Evolutionary conservation across 345 rosid genomes (phyloP).

Genomic region (Limnanthes douglasii): DNA sequence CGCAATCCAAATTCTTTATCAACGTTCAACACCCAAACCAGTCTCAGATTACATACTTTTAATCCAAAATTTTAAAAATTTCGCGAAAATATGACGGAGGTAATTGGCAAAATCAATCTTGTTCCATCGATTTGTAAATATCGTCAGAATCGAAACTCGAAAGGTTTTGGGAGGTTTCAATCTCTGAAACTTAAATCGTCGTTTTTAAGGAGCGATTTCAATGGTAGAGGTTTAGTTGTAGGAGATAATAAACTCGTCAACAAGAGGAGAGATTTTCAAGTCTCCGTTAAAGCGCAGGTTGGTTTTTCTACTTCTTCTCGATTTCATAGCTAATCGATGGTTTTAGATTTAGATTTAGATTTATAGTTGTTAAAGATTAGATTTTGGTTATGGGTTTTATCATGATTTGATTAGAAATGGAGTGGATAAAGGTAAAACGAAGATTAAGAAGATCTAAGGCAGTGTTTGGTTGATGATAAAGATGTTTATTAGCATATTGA

Average conservation of each 20-base stretch:
- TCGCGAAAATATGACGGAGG: slow-evolving; percentile 24
- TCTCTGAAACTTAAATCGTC: slow-evolving; percentile 17
- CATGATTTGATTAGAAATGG: background rate
- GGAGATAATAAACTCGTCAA: slow-evolving; percentile 13
- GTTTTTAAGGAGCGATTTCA: slow-evolving; percentile 25
- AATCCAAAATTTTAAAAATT: background rate
- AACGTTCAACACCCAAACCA: too few relatives aligned
- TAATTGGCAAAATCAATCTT: slow-evolving; percentile 31
- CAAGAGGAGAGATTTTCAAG: slow-evolving; percentile 11
- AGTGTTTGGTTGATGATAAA: background rate
- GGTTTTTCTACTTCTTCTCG: background rate
- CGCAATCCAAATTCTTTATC: too few relatives aligned
- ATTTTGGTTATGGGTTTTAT: background rate
- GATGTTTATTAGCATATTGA: background rate
- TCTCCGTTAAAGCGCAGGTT: slow-evolving; percentile 47
- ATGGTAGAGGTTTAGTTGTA: slow-evolving; percentile 26
- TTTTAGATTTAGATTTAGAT: background rate
- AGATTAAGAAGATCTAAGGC: background rate
- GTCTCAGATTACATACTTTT: slow-evolving; percentile 4
- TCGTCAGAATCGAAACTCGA: slow-evolving; percentile 16
- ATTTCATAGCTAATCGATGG: background rate
- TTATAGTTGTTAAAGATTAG: background rate
- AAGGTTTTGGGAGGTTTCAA: slow-evolving; percentile 19
- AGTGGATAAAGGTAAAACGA: background rate
- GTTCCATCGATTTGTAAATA: slow-evolving; percentile 14